Conservation (phyloP, 2,329 filamentous ascomycete species). For the Lachnellula suecica region DNA sequence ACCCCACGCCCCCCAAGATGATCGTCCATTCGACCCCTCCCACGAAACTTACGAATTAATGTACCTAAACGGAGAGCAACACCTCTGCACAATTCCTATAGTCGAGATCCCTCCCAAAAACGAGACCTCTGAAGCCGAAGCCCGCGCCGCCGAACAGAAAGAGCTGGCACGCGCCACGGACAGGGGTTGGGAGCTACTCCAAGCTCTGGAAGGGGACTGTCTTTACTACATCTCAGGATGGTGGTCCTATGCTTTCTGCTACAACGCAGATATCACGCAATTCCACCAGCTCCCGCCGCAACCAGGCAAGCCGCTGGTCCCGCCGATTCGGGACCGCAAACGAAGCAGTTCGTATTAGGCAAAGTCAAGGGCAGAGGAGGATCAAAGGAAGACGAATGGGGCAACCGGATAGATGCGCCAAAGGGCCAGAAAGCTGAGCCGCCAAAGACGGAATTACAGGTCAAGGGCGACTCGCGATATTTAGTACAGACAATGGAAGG, state of each 20-base stretch:
- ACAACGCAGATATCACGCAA: constrained; percentile 68
- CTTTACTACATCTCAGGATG: constrained; percentile 71
- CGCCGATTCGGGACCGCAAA: constrained; percentile 65
- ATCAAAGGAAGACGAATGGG: constrained; percentile 34
- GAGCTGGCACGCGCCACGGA: constrained; percentile 67
- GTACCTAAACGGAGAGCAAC: constrained; percentile 55
- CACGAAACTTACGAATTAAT: constrained; percentile 55
- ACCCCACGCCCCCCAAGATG: constrained; percentile 3
- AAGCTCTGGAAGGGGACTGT: constrained; percentile 67
- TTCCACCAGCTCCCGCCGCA: constrained; percentile 68
- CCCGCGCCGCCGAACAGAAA: constrained; percentile 60
- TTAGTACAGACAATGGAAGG: constrained; percentile 66
- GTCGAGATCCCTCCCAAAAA: constrained; percentile 46
- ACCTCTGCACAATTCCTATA: constrained; percentile 65
- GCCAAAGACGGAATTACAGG: constrained; percentile 52
- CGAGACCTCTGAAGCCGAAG: constrained; percentile 47
- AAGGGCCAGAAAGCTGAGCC: constrained; percentile 26
- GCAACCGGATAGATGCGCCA: constrained; percentile 27
- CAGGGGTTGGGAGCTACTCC: constrained; percentile 65
- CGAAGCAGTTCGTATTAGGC: constrained; percentile 64
- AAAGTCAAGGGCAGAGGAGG: constrained; percentile 43
- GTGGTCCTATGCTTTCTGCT: constrained; percentile 78
- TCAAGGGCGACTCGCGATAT: constrained; percentile 66
- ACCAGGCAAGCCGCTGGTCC: constrained; percentile 58
- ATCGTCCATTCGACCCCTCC: constrained; percentile 22